A percentile compares a stretch with the other conserved stretches of the same genome.
phyloP scores from a whole-genome alignment of 768 basidiomycete species.

The Termitomyces bulborhizus region DNA sequence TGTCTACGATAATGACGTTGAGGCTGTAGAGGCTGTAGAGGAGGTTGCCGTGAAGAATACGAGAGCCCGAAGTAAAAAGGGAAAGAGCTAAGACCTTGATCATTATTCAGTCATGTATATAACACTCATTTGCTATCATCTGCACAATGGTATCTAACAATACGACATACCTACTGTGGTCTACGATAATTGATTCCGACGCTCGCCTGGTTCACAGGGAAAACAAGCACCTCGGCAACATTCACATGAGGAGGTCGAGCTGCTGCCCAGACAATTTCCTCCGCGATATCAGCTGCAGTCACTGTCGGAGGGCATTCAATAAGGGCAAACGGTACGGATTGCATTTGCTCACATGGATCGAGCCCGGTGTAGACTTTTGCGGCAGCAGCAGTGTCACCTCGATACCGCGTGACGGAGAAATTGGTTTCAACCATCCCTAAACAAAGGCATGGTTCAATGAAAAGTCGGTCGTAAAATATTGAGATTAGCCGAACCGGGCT shows the following conservation, averaged over 20 bases:
- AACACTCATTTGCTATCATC: conserved; percentile 13
- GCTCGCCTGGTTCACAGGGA: conserved; percentile 77
- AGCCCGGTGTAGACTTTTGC: conserved; percentile 89
- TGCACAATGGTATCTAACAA: conserved; percentile 11
- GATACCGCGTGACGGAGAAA: conserved; percentile 88
- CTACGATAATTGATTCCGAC: conserved; percentile 57
- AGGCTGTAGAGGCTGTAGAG: conserved; percentile 27
- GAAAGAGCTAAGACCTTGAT: conserved; percentile 23
- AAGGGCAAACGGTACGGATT: background rate
- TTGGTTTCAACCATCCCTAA: conserved; percentile 85
- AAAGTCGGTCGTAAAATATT: conserved; percentile 11
- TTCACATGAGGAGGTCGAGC: conserved; percentile 90
- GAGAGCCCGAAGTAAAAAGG: conserved; percentile 50
- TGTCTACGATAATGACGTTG: conserved; percentile 70
- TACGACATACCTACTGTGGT: conserved; percentile 21
- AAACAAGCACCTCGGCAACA: conserved; percentile 72
- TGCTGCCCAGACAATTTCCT: conserved; percentile 97
- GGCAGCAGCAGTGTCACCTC: conserved; percentile 77
- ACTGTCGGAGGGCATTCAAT: conserved; percentile 37
- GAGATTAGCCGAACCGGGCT: conserved; percentile 56
- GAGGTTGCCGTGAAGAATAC: conserved; percentile 42
- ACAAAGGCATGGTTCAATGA: background rate
- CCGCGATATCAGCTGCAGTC: conserved; percentile 82
- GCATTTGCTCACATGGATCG: conserved; percentile 62
- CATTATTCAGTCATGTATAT: conserved; percentile 7